Percentiles rank a stretch among this genome's conserved stretches.
These are phyloP conservation scores for Penicillium soppii DNA, from an alignment of 495 filamentous ascomycete genomes.

Conservation along the genomic window DNA sequence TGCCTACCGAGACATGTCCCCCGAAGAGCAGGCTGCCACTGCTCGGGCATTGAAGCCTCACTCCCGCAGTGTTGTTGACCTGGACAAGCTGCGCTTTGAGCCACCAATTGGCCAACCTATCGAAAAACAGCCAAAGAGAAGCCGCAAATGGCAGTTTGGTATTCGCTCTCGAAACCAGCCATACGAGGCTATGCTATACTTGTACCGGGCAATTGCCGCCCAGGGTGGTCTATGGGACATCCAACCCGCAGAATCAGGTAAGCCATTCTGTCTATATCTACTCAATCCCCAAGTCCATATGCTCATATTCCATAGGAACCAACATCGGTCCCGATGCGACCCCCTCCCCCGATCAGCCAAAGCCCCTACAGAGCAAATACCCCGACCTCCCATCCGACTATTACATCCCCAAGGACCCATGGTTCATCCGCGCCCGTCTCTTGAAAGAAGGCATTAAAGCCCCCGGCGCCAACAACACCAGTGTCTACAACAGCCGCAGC, in stretches of 20 bases:
- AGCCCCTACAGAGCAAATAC: conserved; percentile 47
- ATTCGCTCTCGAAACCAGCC: conserved; percentile 92
- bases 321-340: conserved; percentile 26
- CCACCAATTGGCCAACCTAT: conserved; percentile 68
- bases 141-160: conserved; percentile 94
- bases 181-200: conserved; percentile 87
- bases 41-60: conserved; percentile 78
- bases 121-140: conserved; percentile 59
- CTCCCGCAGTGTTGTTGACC: conserved; percentile 58
- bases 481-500: conserved; percentile 56
- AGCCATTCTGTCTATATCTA: conserved; percentile 1
- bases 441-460: conserved; percentile 67
- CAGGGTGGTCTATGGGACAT: conserved; percentile 85
- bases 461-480: conserved; percentile 41
- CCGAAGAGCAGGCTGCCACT: conserved; percentile 73
- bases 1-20: conserved; percentile 47
- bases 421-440: conserved; percentile 92
- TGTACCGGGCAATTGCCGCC: conserved; percentile 84
- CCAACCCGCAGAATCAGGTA: conserved; percentile 42
- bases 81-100: conserved; percentile 55
- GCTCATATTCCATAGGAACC: conserved; percentile 17
- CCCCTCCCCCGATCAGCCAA: conserved; percentile 27
- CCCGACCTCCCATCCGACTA: conserved; percentile 56
- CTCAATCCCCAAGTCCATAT: neutral
- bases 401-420: conserved; percentile 86